Base-by-base conservation (phyloP, 2,329 filamentous ascomycete species). In the Exophiala sideris region DNA sequence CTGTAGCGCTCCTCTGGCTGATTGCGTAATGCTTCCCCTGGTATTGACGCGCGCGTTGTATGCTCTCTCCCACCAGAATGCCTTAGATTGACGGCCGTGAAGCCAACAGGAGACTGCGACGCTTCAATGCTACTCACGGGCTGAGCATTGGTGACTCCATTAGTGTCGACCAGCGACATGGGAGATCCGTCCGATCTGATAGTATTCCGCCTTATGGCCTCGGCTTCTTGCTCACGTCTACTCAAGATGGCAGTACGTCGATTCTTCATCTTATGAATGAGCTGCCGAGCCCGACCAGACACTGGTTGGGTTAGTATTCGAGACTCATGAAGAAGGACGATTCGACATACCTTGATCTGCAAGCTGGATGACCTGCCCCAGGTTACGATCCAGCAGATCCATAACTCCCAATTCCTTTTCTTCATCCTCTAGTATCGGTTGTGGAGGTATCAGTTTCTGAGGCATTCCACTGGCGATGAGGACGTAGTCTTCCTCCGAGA, bases 401-500 rank as follows among this genome's bases (percentile, higher is more conserved):
- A 95, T 75, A 0, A 89, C 92, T 10, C 85, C 89, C 35, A 95
- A 71, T 68, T 96, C 90, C 61, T 90, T 89, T 67, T 86, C 84
- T 71, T 95, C 91, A 66, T 95, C 90, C 66, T 95, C 89, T 54
- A 88, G 83, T 45, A 94, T 85, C 1, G 89, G 89, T 59, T 91
- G 84, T 11, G 87, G 85, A 2, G 89, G 86, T 14, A 91, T 89
- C 71, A 91, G 82, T 66, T 89, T 86, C 69, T 95, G 88, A 9
- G 91, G 82, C 61, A 89, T 88, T 24, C 90, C 89, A 36, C 88
- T 91, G 50, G 85, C 84, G 61, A 95, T 91, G 61, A 95, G 75
- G 39, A 91, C 81, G 78, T 86, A 95, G 67, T 96, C 90, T 68
- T 95, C 89, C 69, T 95, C 89, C 14, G 84, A 85, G 57, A 96